Evolutionary conservation across 2,329 filamentous ascomycete species (phyloP), one percentile per base, ranked within the genome.

Genomic region (Clonostachys solani): DNA sequence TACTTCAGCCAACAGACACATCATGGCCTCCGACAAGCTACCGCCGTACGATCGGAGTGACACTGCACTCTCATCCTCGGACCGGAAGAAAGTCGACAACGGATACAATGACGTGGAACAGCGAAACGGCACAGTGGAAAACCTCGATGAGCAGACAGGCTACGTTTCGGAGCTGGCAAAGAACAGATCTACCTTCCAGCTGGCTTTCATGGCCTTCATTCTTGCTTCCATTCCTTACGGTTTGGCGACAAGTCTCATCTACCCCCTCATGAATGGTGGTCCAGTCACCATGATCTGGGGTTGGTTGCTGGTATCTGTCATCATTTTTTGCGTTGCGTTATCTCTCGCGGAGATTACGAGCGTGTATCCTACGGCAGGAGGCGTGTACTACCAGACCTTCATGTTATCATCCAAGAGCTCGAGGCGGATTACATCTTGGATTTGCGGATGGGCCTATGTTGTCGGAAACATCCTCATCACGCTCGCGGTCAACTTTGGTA

Each of bases 251-350:
- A 75, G 71, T 10, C 64, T 77, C 47, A 66, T 65, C 52, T 64
- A 75, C 45, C 69, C 72, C 33, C 70, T 92, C 43, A 83, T 85
- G n/a, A 86, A 81, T 46, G 88, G 88, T 44, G 87, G 88, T 2
- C 78, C 84, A 33, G 83, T 81, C n/a, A 79, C 83, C 50, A 81
- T 91, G 37, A 77, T 92, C 50, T 92, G 85, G 84, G 88, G 87
- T 19, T 71, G 85, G 66, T 47, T 67, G 33, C 72, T 81, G n/a
- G 79, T 82, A 29, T 81, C 83, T 42, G 59, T 88, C 50, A 89
- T 87, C 67, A 89, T 88, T 52, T 59, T 89, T 42, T 87, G 83
- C 59, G 77, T 89, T 50, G 84, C 86, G 19, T 78, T 83, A 12
- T 87, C 83, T 15, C 73, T 90, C 37, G 85, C 85, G 50, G 86